Base-by-base conservation (phyloP, 2,329 filamentous ascomycete genomes). In the Venturia asperata region DNA sequence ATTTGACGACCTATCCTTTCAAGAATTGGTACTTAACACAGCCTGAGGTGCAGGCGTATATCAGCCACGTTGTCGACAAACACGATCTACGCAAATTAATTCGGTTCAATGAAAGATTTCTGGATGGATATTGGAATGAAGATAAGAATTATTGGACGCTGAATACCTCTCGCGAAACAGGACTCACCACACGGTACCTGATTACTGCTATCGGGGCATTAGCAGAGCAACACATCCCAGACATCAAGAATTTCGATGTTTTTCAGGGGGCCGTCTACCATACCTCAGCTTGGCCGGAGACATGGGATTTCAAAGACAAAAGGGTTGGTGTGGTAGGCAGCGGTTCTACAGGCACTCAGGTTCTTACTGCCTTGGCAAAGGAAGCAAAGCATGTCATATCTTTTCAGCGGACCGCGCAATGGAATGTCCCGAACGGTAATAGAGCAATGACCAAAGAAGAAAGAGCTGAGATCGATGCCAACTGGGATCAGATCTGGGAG, bases 191-290 rank as follows among this genome's bases (percentile, higher is more conserved):
- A 81, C 78, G 68, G 84, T 81, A 69, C 74, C 85, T 17, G 70
- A 86, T 19, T 73, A 83, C 1, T 81, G 81, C 0, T 80, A 80
- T 0, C 83, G 84, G 0, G 85, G 86, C 66, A 80, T 81, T 88
- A 82, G 85, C 1, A 85, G 84, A 60, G 47, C 52, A 42, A 81
- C 87, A 68, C 81, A 85, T 49, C 52, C 63, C 63, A 1, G 49
- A 41, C 15, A 55, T 64, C 52, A 34, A 43, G 41, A 52, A 52
- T 19, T 47, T 64, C 24, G 34, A 60, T n/a, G 55, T n/a, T 19
- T 64, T 61, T 21, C 17, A 61, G 42, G 63, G 63, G 15, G 41
- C n/a, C 19, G 24, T 64, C 21, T 27, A 41, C n/a, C 63, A 64
- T 37, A 63, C 63, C 21, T 2, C 42, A n/a, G 17, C 37, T 52